phyloP scores from a whole-genome alignment of 2,329 filamentous ascomycete species.

The Fusarium agapanthi region DNA sequence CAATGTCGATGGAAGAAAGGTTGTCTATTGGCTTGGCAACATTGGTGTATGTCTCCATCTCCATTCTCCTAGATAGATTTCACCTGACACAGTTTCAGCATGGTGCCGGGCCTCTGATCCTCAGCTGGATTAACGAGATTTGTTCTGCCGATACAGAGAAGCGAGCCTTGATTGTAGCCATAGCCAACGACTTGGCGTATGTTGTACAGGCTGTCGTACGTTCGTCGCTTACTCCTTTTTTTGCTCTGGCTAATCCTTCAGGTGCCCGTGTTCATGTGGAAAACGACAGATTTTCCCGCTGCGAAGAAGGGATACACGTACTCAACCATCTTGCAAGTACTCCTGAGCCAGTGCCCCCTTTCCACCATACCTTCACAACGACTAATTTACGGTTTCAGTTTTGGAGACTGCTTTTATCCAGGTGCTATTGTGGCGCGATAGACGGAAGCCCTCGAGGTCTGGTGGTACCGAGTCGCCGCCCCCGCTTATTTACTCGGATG shows the following conservation, averaged over 20 bases:
- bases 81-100: neutral
- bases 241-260: neutral
- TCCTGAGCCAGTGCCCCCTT: neutral
- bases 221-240: too few species aligned
- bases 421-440: neutral
- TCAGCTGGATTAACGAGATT: slow-evolving; percentile 39
- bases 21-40: slow-evolving; percentile 33
- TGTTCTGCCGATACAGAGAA: slow-evolving; percentile 34
- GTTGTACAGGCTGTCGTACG: slow-evolving; percentile 24
- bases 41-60: slow-evolving; percentile 2
- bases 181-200: slow-evolving; percentile 20
- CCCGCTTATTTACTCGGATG: neutral
- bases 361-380: too few species aligned
- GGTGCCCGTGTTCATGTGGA: neutral
- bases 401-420: neutral
- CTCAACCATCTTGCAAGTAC: neutral
- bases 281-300: neutral
- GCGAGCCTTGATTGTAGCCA: slow-evolving; percentile 21
- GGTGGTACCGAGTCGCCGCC: neutral
- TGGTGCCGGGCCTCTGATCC: slow-evolving; percentile 33
- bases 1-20: slow-evolving; percentile 9
- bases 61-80: too few species aligned
- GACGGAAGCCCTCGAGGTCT: neutral
- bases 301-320: neutral
- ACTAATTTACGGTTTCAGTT: neutral